These are phyloP conservation scores for Ceratorhiza oryzae-sativae DNA, from an alignment of 1,284 basidiomycete species.

Conservation along the genomic window DNA sequence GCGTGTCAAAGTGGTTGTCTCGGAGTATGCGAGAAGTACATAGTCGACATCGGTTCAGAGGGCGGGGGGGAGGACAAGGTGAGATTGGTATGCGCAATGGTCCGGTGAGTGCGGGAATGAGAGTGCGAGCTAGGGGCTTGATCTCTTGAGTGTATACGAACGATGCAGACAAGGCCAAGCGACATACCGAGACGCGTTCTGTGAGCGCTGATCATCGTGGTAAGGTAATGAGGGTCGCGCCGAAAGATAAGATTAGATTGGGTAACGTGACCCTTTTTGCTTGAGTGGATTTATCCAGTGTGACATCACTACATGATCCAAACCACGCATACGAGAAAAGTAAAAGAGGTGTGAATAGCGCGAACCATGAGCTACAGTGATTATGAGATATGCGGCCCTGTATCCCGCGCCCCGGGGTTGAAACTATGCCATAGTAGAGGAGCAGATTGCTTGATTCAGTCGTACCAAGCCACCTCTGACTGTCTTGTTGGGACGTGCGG, in stretches of 20 bases:
- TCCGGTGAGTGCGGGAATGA: neutral
- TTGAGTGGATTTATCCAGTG: too few relatives aligned
- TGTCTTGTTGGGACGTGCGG: too few relatives aligned
- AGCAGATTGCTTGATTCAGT: too few relatives aligned
- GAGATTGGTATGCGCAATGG: too few relatives aligned
- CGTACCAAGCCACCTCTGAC: too few relatives aligned
- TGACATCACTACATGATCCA: too few relatives aligned
- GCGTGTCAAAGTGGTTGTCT: constrained; percentile 86
- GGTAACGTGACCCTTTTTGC: neutral
- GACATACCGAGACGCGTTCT: constrained; percentile 22
- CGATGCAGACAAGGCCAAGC: neutral
- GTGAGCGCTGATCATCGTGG: constrained; percentile 8
- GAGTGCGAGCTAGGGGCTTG: neutral
- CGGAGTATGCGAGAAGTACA: neutral
- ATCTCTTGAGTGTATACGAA: neutral
- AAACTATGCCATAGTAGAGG: too few relatives aligned
- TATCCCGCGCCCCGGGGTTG: too few relatives aligned
- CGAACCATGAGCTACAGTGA: too few relatives aligned
- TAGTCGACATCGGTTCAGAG: neutral
- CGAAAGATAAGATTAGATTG: constrained; percentile 33
- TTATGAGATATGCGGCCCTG: too few relatives aligned
- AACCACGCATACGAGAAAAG: too few relatives aligned
- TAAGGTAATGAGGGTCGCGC: neutral
- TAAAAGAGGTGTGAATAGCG: too few relatives aligned
- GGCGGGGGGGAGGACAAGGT: neutral